Conservation (phyloP, 1,284 basidiomycete species). For the Stygiomarasmius scandens region DNA sequence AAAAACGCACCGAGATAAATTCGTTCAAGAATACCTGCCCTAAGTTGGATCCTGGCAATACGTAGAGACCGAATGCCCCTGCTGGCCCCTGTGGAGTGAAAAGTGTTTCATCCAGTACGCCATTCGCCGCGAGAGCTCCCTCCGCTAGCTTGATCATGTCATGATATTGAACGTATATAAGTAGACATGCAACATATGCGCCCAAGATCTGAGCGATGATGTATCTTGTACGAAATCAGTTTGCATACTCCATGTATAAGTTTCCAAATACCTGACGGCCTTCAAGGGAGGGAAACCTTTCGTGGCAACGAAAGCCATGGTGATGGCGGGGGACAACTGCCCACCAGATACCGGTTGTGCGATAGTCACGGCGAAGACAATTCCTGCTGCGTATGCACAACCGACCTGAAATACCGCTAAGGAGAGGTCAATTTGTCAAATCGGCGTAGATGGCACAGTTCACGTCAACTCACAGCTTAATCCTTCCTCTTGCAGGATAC, state of each 20-base stretch:
- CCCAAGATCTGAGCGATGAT: conserved; percentile 3
- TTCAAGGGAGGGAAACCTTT: conserved; percentile 58
- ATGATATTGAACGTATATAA: conserved; percentile 6
- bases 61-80: conserved; percentile 1
- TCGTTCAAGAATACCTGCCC: neutral
- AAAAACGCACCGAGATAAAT: neutral
- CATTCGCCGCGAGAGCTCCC: conserved; percentile 24
- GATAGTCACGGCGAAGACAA: conserved; percentile 59
- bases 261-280: conserved; percentile 43
- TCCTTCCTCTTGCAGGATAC: conserved; percentile 40
- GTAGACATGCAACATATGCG: conserved; percentile 3
- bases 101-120: neutral
- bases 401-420: conserved; percentile 65
- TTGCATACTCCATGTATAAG: too few species aligned
- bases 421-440: neutral
- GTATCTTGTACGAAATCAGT: neutral
- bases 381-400: conserved; percentile 63
- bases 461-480: conserved; percentile 52
- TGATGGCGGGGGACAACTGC: conserved; percentile 66
- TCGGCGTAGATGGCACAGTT: neutral
- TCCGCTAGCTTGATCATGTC: conserved; percentile 1
- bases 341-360: conserved; percentile 61
- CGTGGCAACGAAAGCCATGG: conserved; percentile 57
- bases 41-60: neutral
- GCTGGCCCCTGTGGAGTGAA: conserved; percentile 1